Conservation (phyloP, 2,329 filamentous ascomycete genomes). For the Coniella lustricola region DNA sequence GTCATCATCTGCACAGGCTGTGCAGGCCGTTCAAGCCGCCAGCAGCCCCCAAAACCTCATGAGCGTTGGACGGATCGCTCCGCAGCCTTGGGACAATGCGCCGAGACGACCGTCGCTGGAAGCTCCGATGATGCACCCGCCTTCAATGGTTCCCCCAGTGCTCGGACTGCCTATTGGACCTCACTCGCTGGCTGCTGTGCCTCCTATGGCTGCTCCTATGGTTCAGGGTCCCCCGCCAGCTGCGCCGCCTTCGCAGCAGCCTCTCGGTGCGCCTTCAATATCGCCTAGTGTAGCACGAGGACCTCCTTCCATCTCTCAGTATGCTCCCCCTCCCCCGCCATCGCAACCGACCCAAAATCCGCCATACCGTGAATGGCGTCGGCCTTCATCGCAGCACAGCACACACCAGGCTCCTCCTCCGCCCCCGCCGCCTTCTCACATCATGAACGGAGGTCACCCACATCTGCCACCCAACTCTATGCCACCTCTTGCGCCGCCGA, state of each 20-base stretch:
- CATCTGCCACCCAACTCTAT: slow-evolving; percentile 19
- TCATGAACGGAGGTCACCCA: slow-evolving; percentile 13
- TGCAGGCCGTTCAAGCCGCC: slow-evolving; percentile 19
- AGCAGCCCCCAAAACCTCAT: slow-evolving; percentile 14
- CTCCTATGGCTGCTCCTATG: slow-evolving; percentile 17
- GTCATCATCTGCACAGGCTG: slow-evolving; percentile 21
- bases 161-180: slow-evolving; percentile 6
- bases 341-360: slow-evolving; percentile 29
- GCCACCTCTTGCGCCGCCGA: slow-evolving; percentile 23
- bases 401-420: slow-evolving; percentile 30
- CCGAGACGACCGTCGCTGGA: slow-evolving; percentile 9
- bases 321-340: slow-evolving; percentile 31
- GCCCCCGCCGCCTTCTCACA: slow-evolving; percentile 18
- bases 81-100: slow-evolving; percentile 14
- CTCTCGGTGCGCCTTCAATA: slow-evolving; percentile 21
- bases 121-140: slow-evolving; percentile 5
- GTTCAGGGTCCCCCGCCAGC: slow-evolving; percentile 17
- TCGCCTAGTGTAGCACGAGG: slow-evolving; percentile 22
- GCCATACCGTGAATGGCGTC: slow-evolving; percentile 43
- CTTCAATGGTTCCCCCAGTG: background rate
- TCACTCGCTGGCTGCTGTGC: slow-evolving; percentile 11
- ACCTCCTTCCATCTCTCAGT: slow-evolving; percentile 29
- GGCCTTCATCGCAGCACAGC: slow-evolving; percentile 39
- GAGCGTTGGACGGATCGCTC: slow-evolving; percentile 14
- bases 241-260: slow-evolving; percentile 18